Evolutionary conservation across 192 early-diverging fungal genomes (phyloP), one percentile per base, ranked within the genome.

Genomic region (Coemansia sp.): DNA sequence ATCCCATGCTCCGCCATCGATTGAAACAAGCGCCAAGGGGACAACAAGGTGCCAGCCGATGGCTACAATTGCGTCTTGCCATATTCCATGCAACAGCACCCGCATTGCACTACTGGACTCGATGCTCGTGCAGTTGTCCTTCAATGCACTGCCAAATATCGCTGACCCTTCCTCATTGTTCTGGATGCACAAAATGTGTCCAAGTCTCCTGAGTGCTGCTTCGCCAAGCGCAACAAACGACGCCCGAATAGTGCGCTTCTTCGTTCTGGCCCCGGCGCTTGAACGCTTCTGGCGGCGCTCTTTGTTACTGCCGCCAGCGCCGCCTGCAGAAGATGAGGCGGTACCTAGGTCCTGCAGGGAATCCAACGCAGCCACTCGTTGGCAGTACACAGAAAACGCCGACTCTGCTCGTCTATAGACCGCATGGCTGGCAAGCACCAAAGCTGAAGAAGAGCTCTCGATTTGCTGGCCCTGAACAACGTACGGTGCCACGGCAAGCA

Each of bases 11-110:
- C 39, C 46, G 9, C 6, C 10, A 31, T 59, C 40, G 59, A 35
- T 48, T 23, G 21, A 8, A 18, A 13, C 33, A 6, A 48, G 2
- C 0, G 39, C 25, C 39, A 68, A 42, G 0, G 66, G 56, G 4
- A 33, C 63, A 16, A 70, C 70, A 59, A 75, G 31, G 29, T 81
- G 73, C 67, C 72, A 48, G 4, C 73, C 79, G 69, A 81, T 69
- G 3, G 79, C 79, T 12, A 69, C 74, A 20, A 73, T 31, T 1
- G 67, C 56, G 35, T 70, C 67, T 56, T 52, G 63, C 79, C 73
- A 75, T 25, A 58, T 67, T 31, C 79, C 79, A 0, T n/a, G 29
- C 8, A 29, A n/a, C 58, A 81, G 56, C 25, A 62, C 61, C 3
- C 43, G 61, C 45, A 57, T 57, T 34, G 55, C 55, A 15, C 55